These are phyloP conservation scores for Colletotrichum sidae DNA, from an alignment of 2,329 filamentous ascomycete genomes.

Conservation along the genomic window DNA sequence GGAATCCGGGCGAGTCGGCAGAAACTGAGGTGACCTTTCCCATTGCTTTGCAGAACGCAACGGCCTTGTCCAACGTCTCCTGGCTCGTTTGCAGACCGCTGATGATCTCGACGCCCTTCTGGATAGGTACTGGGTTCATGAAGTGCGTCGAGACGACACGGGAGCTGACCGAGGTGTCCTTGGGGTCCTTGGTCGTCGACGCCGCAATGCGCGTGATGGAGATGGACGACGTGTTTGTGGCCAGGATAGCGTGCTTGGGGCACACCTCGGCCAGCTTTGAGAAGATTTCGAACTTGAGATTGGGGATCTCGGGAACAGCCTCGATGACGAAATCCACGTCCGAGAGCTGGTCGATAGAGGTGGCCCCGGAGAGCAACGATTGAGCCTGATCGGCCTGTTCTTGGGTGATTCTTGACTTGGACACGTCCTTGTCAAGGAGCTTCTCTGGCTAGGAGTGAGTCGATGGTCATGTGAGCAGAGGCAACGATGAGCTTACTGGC, in stretches of 20 bases:
- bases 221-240: slow-evolving; percentile 99
- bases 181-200: slow-evolving; percentile 82
- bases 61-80: slow-evolving; percentile 82
- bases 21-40: slow-evolving; percentile 91
- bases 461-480: neutral
- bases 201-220: slow-evolving; percentile 97
- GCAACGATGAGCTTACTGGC: slow-evolving; percentile 68
- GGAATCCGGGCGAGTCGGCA: slow-evolving; percentile 90
- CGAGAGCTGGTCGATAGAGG: slow-evolving; percentile 80
- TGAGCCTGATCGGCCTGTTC: slow-evolving; percentile 81
- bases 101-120: slow-evolving; percentile 98
- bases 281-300: slow-evolving; percentile 91
- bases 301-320: slow-evolving; percentile 91
- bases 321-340: slow-evolving; percentile 98
- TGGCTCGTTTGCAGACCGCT: slow-evolving; percentile 90
- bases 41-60: slow-evolving; percentile 90
- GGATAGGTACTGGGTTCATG: slow-evolving; percentile 98
- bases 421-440: slow-evolving; percentile 90
- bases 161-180: slow-evolving; percentile 82
- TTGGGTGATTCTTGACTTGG: slow-evolving; percentile 86
- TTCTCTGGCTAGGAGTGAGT: slow-evolving; percentile 72
- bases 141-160: slow-evolving; percentile 97
- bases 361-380: slow-evolving; percentile 75
- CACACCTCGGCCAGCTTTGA: slow-evolving; percentile 83
- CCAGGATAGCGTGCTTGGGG: slow-evolving; percentile 86